Percentiles rank a stretch among this genome's conserved stretches.
phyloP scores from a whole-genome alignment of 2,329 filamentous ascomycete genomes.

The Exophiala sp. region DNA sequence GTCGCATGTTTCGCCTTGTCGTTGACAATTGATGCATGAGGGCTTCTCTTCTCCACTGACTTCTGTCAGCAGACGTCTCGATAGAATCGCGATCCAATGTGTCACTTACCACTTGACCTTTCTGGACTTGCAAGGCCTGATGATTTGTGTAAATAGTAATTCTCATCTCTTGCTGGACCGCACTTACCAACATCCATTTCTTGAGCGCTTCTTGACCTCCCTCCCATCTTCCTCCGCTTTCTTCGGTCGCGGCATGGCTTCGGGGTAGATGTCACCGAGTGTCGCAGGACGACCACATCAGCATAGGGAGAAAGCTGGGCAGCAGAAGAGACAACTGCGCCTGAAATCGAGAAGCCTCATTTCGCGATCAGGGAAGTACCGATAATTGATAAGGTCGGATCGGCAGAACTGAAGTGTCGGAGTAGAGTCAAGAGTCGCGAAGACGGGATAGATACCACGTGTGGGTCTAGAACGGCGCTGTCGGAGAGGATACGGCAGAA shows the following conservation, averaged over 20 bases:
- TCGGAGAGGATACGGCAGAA: slow-evolving; percentile 1
- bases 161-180: not conserved
- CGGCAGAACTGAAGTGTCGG: not conserved
- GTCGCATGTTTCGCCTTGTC: slow-evolving; percentile 70
- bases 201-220: slow-evolving; percentile 62
- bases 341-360: not conserved
- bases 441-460: not conserved
- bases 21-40: slow-evolving; percentile 67
- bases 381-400: slow-evolving; percentile 7
- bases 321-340: not conserved
- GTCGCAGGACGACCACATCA: slow-evolving; percentile 15
- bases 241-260: slow-evolving; percentile 62
- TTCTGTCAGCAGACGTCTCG: slow-evolving; percentile 9
- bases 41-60: slow-evolving; percentile 69
- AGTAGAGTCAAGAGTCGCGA: not conserved
- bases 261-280: slow-evolving; percentile 12
- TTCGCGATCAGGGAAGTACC: not conserved
- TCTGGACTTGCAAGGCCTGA: slow-evolving; percentile 72
- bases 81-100: not conserved
- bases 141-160: slow-evolving; percentile 12
- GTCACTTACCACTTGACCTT: slow-evolving; percentile 68
- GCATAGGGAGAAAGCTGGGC: not conserved
- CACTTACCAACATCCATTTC: slow-evolving; percentile 63
- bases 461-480: not conserved
- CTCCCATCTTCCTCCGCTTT: slow-evolving; percentile 51